Base-by-base conservation (phyloP, 192 early-diverging fungal genomes). In the Gryganskiella cystojenkinii region DNA sequence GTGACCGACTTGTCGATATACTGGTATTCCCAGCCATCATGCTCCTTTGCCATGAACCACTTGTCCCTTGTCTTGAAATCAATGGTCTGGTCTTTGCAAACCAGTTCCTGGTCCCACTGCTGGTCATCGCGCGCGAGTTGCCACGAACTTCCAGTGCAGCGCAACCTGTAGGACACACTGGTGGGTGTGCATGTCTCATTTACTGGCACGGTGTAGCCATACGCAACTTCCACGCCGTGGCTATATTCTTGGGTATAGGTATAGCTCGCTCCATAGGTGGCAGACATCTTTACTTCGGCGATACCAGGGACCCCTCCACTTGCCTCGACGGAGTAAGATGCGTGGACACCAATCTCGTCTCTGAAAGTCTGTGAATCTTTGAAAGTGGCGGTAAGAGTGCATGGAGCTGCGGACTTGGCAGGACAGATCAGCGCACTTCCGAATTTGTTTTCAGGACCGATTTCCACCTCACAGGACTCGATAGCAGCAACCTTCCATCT, bases 211-310 rank as follows among this genome's bases (percentile, higher is more conserved):
- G 30, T 9, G 53, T 31, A 55, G 11, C 3, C 14, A 28, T 55
- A 55, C 2, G 0, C 0, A 28, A 55, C 1, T 1, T 31, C 27
- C 3, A 0, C 2, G 2, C 53, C 53, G 1, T 31, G 27, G 53
- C 53, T 55, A 28, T 31, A 55, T 28, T 55, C 27, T 31, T 55
- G 27, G 53, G 27, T 34, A 19, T 55, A 55, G 53, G 53, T 55
- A 28, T 55, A 55, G 53, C 53, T 55, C 3, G 19, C 17, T 34
- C 53, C 53, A 28, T 17, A 55, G 17, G 53, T 55, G 31, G 53
- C 53, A 15, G 11, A 31, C 14, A 15, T 14, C 17, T 5, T 55
- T 34, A 17, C 30, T 31, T 55, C 53, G 31, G 31, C 27, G 17
- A 55, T 28, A 15, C 53, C 53, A 17, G 53, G 53, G 3, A 55